These are phyloP conservation scores for Paramyrothecium sp. DNA, from an alignment of 2,329 filamentous ascomycete genomes.

Conservation along the genomic window DNA sequence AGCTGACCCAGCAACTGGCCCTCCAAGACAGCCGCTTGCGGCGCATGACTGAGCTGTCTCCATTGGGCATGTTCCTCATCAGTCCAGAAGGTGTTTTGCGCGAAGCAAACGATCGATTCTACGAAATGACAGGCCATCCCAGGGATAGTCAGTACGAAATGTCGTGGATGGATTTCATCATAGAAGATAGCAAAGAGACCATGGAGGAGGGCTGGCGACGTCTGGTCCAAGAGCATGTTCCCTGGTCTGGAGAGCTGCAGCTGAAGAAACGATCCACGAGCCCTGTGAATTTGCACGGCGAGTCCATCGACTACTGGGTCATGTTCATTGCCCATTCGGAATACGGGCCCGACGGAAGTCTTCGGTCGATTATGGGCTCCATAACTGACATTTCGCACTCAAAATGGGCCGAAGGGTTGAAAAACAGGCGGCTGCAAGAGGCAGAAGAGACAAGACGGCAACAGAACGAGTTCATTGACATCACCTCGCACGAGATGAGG, in stretches of 20 bases:
- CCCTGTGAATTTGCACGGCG: slow-evolving; percentile 16
- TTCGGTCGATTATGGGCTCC: slow-evolving; percentile 37
- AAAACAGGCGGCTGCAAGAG: slow-evolving; percentile 32
- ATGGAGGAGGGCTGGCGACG: slow-evolving; percentile 36
- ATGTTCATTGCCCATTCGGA: slow-evolving; percentile 34
- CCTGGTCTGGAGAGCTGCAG: slow-evolving; percentile 40
- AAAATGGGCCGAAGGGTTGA: slow-evolving; percentile 38
- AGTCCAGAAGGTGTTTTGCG: slow-evolving; percentile 37
- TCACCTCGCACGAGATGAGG: slow-evolving; percentile 67
- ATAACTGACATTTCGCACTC: slow-evolving; percentile 43
- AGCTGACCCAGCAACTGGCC: slow-evolving; percentile 29
- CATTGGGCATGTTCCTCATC: slow-evolving; percentile 36
- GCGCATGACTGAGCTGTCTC: slow-evolving; percentile 34
- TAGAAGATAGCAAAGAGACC: slow-evolving; percentile 26
- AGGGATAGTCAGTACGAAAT: slow-evolving; percentile 35
- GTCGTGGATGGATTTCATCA: slow-evolving; percentile 39
- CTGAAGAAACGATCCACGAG: slow-evolving; percentile 27
- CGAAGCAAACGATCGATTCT: slow-evolving; percentile 45
- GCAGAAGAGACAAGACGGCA: slow-evolving; percentile 40
- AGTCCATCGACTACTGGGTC: slow-evolving; percentile 42
- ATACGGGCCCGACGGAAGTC: slow-evolving; percentile 25
- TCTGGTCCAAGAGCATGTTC: slow-evolving; percentile 27
- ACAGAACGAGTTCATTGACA: slow-evolving; percentile 70
- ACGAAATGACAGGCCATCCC: slow-evolving; percentile 42
- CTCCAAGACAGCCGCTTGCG: slow-evolving; percentile 32